Percentiles rank a stretch among this genome's conserved stretches.
Evolutionary conservation across 352 stramenopile genomes (phyloP).

Genomic region (Phytophthora brassicae): DNA sequence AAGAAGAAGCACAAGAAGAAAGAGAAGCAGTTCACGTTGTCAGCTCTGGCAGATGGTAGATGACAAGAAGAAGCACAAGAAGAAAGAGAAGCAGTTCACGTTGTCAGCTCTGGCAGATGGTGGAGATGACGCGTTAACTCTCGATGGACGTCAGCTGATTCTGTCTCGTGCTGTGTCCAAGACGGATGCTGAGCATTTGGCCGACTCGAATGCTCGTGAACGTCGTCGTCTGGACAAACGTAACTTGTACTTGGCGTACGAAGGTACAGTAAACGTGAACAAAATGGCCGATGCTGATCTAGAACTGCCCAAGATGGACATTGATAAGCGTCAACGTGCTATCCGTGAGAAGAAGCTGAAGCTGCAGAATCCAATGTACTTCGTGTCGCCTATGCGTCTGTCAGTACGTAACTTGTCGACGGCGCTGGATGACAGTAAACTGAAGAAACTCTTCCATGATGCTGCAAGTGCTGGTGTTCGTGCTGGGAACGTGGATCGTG

Average conservation of each 20-base stretch:
- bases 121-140: slow-evolving; percentile 58
- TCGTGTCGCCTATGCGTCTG: slow-evolving; percentile 94
- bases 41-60: slow-evolving; percentile 60
- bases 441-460: slow-evolving; percentile 91
- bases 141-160: slow-evolving; percentile 76
- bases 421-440: slow-evolving; percentile 85
- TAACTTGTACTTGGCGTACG: slow-evolving; percentile 95
- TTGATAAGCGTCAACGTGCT: slow-evolving; percentile 92
- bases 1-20: too few relatives aligned
- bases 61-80: slow-evolving; percentile 60
- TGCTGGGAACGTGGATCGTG: slow-evolving; percentile 68
- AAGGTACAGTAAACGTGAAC: slow-evolving; percentile 93
- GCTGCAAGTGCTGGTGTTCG: slow-evolving; percentile 71
- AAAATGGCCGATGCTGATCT: slow-evolving; percentile 88
- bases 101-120: slow-evolving; percentile 69
- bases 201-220: slow-evolving; percentile 60
- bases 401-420: slow-evolving; percentile 93
- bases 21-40: slow-evolving; percentile 69
- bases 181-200: slow-evolving; percentile 62
- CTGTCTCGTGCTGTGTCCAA: slow-evolving; percentile 76
- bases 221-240: slow-evolving; percentile 90
- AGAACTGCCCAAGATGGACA: slow-evolving; percentile 89
- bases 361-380: slow-evolving; percentile 96
- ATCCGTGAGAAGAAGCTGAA: slow-evolving; percentile 97
- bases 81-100: slow-evolving; percentile 62